Conservation (phyloP, 2,329 filamentous ascomycete genomes). For the Neofusicoccum kwambonambiense region DNA sequence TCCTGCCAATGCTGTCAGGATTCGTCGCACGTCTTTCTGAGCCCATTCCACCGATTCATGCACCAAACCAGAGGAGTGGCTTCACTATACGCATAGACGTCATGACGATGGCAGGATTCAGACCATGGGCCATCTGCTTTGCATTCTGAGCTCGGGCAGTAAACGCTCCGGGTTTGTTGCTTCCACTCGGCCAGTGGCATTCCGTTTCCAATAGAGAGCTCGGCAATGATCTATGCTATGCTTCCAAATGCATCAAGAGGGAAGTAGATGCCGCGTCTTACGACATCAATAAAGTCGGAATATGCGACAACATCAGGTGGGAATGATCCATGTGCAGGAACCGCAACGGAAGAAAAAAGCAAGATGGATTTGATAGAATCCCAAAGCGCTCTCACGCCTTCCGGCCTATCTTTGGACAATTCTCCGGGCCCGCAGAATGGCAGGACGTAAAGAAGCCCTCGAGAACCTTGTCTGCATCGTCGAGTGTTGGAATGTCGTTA, state of each 20-base stretch:
- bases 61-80: neutral
- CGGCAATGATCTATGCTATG: slow-evolving; percentile 8
- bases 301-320: neutral
- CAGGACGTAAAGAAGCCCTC: slow-evolving; percentile 47
- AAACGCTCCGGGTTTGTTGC: neutral
- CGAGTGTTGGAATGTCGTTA: neutral
- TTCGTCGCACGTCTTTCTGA: neutral
- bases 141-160: slow-evolving; percentile 10
- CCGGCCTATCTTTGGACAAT: slow-evolving; percentile 28
- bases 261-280: slow-evolving; percentile 16
- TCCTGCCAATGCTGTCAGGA: neutral
- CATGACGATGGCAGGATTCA: slow-evolving; percentile 8
- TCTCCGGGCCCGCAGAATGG: slow-evolving; percentile 38
- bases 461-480: slow-evolving; percentile 45
- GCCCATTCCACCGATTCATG: neutral
- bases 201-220: slow-evolving; percentile 13
- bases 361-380: neutral
- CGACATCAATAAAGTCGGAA: slow-evolving; percentile 5
- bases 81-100: neutral
- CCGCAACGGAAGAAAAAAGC: neutral
- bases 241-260: neutral
- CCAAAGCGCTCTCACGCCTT: neutral
- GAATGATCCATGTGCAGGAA: neutral
- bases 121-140: slow-evolving; percentile 5
- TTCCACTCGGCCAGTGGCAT: slow-evolving; percentile 11